Conservation (phyloP, 2,329 filamentous ascomycete genomes). For the Cercospora zeae-maydis region DNA sequence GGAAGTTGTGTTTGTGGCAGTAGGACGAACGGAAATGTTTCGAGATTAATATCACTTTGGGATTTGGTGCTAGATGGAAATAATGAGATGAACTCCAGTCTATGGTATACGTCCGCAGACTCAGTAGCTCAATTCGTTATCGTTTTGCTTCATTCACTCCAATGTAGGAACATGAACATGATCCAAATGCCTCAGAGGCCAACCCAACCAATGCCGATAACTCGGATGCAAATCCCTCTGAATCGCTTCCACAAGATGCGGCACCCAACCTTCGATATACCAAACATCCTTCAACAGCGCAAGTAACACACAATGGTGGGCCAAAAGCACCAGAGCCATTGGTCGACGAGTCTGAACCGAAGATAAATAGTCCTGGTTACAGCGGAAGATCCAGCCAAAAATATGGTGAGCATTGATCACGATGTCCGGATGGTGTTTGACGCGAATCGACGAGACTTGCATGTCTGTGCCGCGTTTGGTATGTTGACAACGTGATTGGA, state of each 20-base stretch:
- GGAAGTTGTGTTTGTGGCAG: slow-evolving; percentile 83
- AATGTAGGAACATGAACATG: background rate
- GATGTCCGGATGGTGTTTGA: background rate
- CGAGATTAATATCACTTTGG: background rate
- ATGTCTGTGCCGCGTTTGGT: background rate
- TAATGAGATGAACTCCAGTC: too few species aligned
- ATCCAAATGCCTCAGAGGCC: slow-evolving; percentile 10
- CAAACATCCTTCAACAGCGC: slow-evolving; percentile 14
- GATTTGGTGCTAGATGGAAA: background rate
- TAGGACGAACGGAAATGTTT: background rate
- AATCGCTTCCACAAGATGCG: slow-evolving; percentile 19
- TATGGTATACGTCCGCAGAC: background rate
- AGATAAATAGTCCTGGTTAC: slow-evolving; percentile 16
- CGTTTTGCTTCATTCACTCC: background rate
- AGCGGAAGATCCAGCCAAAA: slow-evolving; percentile 21
- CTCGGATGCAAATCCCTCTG: slow-evolving; percentile 15
- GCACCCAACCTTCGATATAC: slow-evolving; percentile 21
- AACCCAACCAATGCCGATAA: slow-evolving; percentile 19
- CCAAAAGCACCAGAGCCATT: slow-evolving; percentile 21
- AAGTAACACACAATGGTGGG: slow-evolving; percentile 18
- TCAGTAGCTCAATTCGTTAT: too few species aligned
- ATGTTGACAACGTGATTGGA: background rate
- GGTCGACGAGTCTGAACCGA: slow-evolving; percentile 15
- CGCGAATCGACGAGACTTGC: background rate
- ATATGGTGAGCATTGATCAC: slow-evolving; percentile 7